Conservation (phyloP, 225 moss, liverwort and hornwort genomes). For the Polytrichum commune region DNA sequence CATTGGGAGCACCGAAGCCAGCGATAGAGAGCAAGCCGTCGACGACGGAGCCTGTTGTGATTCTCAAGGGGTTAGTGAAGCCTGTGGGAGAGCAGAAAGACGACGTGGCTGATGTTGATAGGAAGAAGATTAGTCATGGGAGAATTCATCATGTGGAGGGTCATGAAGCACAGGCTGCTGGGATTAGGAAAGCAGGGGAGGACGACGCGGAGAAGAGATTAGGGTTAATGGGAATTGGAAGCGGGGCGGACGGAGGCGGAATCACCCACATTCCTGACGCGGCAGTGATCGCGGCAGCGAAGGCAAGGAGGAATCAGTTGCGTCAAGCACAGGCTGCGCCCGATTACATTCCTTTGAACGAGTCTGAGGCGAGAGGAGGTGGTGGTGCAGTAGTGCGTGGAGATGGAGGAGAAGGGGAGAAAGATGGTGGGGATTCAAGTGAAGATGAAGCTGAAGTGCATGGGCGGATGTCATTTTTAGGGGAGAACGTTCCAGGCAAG, state of each 20-base stretch:
- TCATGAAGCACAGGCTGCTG: constrained; percentile 36
- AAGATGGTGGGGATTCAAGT: constrained; percentile 77
- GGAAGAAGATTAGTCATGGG: constrained; percentile 22
- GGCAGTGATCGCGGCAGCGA: constrained; percentile 94
- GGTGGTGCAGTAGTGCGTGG: constrained; percentile 58
- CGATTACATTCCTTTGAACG: constrained; percentile 81
- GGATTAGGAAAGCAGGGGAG: constrained; percentile 46
- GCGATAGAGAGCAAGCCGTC: constrained; percentile 51
- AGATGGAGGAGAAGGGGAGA: constrained; percentile 47
- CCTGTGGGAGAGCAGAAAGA: constrained; percentile 53
- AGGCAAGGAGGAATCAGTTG: constrained; percentile 85
- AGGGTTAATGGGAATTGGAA: constrained; percentile 95
- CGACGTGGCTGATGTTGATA: constrained; percentile 17
- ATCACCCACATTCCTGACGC: constrained; percentile 97
- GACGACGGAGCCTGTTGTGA: constrained; percentile 66
- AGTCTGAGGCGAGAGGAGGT: constrained; percentile 69
- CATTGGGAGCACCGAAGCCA: constrained; percentile 65
- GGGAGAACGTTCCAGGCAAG: constrained; percentile 49
- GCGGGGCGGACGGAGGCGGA: constrained; percentile 83
- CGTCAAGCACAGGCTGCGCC: constrained; percentile 94
- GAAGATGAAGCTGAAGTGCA: constrained; percentile 92
- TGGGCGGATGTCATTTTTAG: constrained; percentile 85
- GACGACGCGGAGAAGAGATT: constrained; percentile 93
- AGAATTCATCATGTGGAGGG: constrained; percentile 31
- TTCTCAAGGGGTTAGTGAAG: constrained; percentile 90